These are phyloP conservation scores for Microstegium vimineum DNA, from an alignment of 176 grass and related monocot genomes.

Conservation along the genomic window DNA sequence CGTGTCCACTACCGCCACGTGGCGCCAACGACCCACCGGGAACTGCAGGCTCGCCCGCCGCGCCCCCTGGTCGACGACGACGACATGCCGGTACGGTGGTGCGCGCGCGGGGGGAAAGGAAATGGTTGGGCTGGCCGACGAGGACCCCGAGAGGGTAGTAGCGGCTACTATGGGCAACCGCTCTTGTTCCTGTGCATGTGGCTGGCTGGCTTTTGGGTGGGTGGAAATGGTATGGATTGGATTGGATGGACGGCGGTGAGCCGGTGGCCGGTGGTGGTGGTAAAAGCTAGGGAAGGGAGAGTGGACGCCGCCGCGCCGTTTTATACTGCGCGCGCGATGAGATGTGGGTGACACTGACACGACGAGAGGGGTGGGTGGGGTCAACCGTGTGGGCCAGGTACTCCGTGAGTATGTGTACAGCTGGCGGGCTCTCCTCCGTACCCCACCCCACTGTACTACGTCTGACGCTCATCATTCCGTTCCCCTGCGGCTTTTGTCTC, in stretches of 20 bases:
- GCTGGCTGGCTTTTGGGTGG: too few species aligned
- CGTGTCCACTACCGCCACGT: constrained; percentile 42
- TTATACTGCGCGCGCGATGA: constrained; percentile 6
- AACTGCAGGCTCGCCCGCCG: constrained; percentile 28
- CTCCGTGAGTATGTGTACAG: background rate
- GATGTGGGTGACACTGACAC: background rate
- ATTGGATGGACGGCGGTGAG: background rate
- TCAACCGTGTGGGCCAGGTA: background rate
- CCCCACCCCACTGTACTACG: too few species aligned
- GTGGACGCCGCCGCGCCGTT: background rate
- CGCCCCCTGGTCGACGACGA: background rate
- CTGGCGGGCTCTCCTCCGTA: too few species aligned
- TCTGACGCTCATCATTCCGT: too few species aligned
- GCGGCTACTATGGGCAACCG: too few species aligned
- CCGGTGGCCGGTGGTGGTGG: too few species aligned
- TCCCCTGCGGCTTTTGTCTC: too few species aligned
- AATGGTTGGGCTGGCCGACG: too few species aligned
- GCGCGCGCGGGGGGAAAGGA: background rate
- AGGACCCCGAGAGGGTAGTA: too few species aligned
- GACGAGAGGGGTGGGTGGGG: background rate
- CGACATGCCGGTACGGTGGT: background rate
- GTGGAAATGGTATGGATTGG: too few species aligned
- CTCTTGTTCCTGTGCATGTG: too few species aligned
- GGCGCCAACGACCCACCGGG: constrained; percentile 31
- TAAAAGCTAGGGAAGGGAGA: background rate